These are phyloP conservation scores for Fonsecaea pugnacius DNA, from an alignment of 2,329 filamentous ascomycete species.

Conservation along the genomic window DNA sequence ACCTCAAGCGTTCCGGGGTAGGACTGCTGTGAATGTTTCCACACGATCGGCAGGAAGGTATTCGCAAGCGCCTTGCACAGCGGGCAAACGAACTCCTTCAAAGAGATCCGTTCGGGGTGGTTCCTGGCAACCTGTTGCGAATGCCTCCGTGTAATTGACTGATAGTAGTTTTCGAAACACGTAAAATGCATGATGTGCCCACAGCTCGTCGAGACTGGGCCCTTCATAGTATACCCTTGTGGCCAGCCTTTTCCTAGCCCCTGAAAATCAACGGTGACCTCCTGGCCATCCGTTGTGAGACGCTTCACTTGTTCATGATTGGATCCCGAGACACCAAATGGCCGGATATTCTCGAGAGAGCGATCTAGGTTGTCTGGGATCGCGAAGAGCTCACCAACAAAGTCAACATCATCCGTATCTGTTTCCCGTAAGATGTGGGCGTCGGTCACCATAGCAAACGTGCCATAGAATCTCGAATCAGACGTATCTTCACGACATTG, in stretches of 20 bases:
- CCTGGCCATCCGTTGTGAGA: constrained; percentile 71
- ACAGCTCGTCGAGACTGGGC: constrained; percentile 86
- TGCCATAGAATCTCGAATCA: constrained; percentile 85
- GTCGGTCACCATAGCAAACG: constrained; percentile 85
- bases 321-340: constrained; percentile 87
- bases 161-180: constrained; percentile 91
- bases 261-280: constrained; percentile 74
- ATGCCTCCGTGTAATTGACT: constrained; percentile 81
- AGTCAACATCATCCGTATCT: constrained; percentile 77
- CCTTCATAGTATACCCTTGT: constrained; percentile 65
- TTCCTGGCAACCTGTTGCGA: constrained; percentile 90
- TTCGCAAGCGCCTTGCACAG: constrained; percentile 97
- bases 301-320: constrained; percentile 80
- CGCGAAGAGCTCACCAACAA: constrained; percentile 78
- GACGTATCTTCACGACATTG: constrained; percentile 95
- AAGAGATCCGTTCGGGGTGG: constrained; percentile 78
- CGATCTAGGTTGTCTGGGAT: constrained; percentile 82
- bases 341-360: constrained; percentile 78
- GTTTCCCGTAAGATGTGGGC: constrained; percentile 88
- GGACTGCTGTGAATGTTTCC: constrained; percentile 87
- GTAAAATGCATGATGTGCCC: constrained; percentile 98
- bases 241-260: constrained; percentile 89
- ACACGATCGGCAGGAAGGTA: constrained; percentile 89
- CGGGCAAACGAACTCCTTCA: constrained; percentile 92
- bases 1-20: constrained; percentile 74